Percentiles rank a stretch among this genome's conserved stretches.
Evolutionary conservation across 2,329 filamentous ascomycete genomes (phyloP).

Genomic region (Trichoderma atroviride): DNA sequence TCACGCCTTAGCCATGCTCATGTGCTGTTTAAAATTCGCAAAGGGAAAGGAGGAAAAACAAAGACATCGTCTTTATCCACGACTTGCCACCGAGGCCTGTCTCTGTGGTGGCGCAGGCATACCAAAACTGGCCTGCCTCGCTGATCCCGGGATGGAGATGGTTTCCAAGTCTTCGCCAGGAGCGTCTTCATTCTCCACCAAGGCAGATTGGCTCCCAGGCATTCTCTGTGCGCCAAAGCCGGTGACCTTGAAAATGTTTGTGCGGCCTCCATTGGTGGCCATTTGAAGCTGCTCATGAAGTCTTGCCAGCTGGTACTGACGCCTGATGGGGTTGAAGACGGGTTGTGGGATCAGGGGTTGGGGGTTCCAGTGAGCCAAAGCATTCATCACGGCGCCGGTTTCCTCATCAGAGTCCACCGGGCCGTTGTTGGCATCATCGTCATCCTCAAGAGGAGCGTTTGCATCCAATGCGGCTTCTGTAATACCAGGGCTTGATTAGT

Average conservation of each 20-base stretch:
- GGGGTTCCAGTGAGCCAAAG: conserved; percentile 74
- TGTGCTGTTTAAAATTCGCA: not conserved
- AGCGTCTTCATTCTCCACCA: conserved; percentile 56
- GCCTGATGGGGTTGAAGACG: conserved; percentile 62
- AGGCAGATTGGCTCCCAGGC: conserved; percentile 52
- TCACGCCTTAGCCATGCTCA: not conserved
- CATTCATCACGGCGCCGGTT: conserved; percentile 83
- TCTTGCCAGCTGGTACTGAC: conserved; percentile 64
- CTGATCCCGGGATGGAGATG: conserved; percentile 42
- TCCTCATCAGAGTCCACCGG: conserved; percentile 96
- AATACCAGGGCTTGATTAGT: conserved; percentile 22
- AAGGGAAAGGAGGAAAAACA: not conserved
- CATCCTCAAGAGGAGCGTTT: conserved; percentile 85
- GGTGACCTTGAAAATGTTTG: conserved; percentile 65
- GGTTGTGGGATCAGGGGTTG: conserved; percentile 73
- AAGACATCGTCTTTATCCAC: conserved; percentile 42
- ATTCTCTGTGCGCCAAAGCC: conserved; percentile 60
- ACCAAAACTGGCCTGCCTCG: conserved; percentile 52
- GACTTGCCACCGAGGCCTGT: conserved; percentile 51
- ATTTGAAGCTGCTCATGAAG: conserved; percentile 67
- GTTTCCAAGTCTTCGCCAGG: conserved; percentile 58
- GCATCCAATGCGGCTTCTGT: conserved; percentile 91
- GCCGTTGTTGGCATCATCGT: conserved; percentile 75
- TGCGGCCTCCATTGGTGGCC: conserved; percentile 66
- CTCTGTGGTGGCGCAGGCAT: conserved; percentile 47